Evolutionary conservation across 306 rosid genomes (phyloP), one percentile per base, ranked within the genome.

Genomic region (Astragalus glycyphyllos): DNA sequence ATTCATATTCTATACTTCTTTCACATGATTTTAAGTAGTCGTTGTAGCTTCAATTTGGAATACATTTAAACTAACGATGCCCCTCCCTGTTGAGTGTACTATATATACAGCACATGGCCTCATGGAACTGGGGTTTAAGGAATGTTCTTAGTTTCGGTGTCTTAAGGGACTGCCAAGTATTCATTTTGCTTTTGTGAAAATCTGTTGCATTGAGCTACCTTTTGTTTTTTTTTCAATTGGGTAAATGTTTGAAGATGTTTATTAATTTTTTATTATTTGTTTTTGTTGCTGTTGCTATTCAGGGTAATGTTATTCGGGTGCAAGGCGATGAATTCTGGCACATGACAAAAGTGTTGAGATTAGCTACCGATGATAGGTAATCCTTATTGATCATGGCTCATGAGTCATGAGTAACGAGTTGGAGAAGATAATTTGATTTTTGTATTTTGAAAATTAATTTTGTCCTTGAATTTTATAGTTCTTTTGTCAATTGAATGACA

Each of bases 241-340:
- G 6, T 16, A 7, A 57, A 12, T 32, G 41, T 8, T 69, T 65
- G 42, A 65, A 58, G 14, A 14, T 63, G 4, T 15, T 66, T 14
- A 34, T 16, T 8, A 17, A 4, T 31, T 35, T 13, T 4, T 13
- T n/a, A 42, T 56, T 9, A 0, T 15, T 15, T 69, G 29, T 69
- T n/a, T 55, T 32, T 69, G 42, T 65, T 11, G 40, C 23, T 47
- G 13, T 66, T 26, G 26, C 12, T 71, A n/a, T 77, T 76, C 87
- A 90, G 97, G 98, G 98, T 20, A 77, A 65, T 73, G 74, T 77
- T 58, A 75, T 94, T 60, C 85, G 87, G 7, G 83, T 94, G 11
- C 79, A 86, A 75, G 96, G 97, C 20, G 97, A 90, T 83, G 98
- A 94, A 48, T 84, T 94, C 69, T 89, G 95, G 96, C 98, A 94